Evolutionary conservation across 2,329 filamentous ascomycete genomes (phyloP).

Genomic region (Golovinomyces cichoracearum): DNA sequence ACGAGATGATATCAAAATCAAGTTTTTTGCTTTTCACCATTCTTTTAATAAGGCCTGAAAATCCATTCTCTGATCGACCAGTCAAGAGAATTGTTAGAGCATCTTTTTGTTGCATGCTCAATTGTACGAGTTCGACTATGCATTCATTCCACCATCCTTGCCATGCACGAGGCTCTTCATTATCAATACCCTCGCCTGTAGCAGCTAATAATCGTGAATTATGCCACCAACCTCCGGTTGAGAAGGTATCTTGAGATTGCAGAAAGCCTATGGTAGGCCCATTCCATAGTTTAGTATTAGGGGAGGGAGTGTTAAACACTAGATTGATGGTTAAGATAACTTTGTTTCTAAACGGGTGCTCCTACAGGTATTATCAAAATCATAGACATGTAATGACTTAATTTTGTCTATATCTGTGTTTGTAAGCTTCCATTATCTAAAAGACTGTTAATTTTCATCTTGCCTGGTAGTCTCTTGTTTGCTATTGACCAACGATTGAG

Average conservation of each 20-base stretch:
- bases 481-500: constrained; percentile 65
- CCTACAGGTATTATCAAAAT: constrained; percentile 89
- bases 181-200: constrained; percentile 57
- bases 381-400: constrained; percentile 70
- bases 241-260: constrained; percentile 47
- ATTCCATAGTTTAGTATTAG: constrained; percentile 73
- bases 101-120: constrained; percentile 65
- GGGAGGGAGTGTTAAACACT: constrained; percentile 81
- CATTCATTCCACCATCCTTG: constrained; percentile 92
- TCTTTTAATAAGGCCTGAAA: constrained; percentile 52
- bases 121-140: constrained; percentile 51
- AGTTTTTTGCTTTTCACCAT: constrained; percentile 56
- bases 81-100: constrained; percentile 69
- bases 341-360: not conserved
- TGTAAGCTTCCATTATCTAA: not conserved
- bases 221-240: constrained; percentile 92
- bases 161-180: constrained; percentile 66
- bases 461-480: constrained; percentile 44
- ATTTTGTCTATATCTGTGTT: constrained; percentile 35
- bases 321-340: constrained; percentile 1
- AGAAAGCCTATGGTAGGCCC: constrained; percentile 51
- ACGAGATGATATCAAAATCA: constrained; percentile 62
- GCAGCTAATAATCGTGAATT: constrained; percentile 63
- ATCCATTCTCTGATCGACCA: constrained; percentile 53
- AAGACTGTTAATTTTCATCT: constrained; percentile 19